A percentile compares a stretch with the other conserved stretches of the same genome.
These are phyloP conservation scores for Bolboschoenus planiculmis DNA, from an alignment of 176 grass and related monocot genomes.

Conservation along the genomic window DNA sequence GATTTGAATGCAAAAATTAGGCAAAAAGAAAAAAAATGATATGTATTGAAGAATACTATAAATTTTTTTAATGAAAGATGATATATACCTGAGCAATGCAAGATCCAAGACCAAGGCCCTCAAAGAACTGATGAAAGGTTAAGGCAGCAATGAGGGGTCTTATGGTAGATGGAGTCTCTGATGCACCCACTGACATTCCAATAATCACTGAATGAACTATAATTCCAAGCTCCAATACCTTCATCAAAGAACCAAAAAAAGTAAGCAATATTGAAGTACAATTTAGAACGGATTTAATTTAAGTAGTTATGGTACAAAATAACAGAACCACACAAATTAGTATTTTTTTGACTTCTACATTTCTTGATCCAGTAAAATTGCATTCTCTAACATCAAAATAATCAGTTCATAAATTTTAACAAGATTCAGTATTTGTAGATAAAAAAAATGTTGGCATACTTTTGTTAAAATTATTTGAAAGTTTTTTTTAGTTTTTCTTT, in stretches of 20 bases:
- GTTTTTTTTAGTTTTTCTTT: too few relatives aligned
- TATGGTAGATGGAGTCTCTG: constrained; percentile 36
- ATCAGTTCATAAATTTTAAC: not conserved
- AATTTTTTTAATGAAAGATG: not conserved
- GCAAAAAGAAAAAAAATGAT: too few relatives aligned
- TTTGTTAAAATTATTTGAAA: not conserved
- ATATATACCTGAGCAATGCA: constrained; percentile 52
- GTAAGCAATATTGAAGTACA: not conserved
- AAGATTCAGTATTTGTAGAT: too few relatives aligned
- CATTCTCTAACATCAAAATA: not conserved
- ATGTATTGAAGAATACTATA: not conserved
- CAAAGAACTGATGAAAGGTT: constrained; percentile 76
- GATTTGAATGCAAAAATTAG: not conserved
- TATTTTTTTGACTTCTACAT: too few relatives aligned
- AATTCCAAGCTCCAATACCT: constrained; percentile 70
- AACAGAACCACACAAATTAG: too few relatives aligned
- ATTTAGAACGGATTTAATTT: too few relatives aligned
- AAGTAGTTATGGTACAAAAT: too few relatives aligned
- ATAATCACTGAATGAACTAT: constrained; percentile 85
- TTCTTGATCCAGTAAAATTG: not conserved
- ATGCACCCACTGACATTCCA: constrained; percentile 57
- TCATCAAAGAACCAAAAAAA: not conserved
- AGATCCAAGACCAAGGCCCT: constrained; percentile 72
- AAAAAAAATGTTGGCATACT: not conserved
- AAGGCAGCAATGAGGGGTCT: constrained; percentile 51